Evolutionary conservation across 192 early-diverging fungal species (phyloP).

Genomic region (Backusella mclennaniae): DNA sequence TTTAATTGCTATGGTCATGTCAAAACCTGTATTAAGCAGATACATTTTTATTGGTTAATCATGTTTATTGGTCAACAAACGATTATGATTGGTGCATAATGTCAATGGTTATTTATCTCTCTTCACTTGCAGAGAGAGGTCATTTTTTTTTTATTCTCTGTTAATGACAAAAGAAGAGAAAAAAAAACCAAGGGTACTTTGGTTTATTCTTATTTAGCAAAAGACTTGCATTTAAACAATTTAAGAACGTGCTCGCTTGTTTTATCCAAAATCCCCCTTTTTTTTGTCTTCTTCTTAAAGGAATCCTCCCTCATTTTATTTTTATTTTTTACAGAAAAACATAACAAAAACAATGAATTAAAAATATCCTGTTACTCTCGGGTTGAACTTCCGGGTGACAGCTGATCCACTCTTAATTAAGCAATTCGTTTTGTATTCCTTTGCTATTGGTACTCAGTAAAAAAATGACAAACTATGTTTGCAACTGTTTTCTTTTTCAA

Average conservation of each 20-base stretch:
- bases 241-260: not conserved
- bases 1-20: not conserved
- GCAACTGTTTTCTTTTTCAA: not conserved
- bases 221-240: not conserved
- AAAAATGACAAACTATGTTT: not conserved
- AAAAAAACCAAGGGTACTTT: not conserved
- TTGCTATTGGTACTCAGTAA: not conserved
- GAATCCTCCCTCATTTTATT: not conserved
- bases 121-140: not conserved
- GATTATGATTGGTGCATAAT: not conserved
- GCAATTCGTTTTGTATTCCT: not conserved
- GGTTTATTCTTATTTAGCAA: constrained; percentile 6
- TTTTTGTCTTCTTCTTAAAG: not conserved
- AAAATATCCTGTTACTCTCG: not conserved
- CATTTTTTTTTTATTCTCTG: not conserved
- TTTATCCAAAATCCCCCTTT: not conserved
- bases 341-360: not conserved
- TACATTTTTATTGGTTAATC: not conserved
- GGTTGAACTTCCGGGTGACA: not conserved
- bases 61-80: not conserved
- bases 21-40: not conserved
- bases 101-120: not conserved
- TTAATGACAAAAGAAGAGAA: not conserved
- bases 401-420: not conserved
- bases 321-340: not conserved